These are phyloP conservation scores for Candida jianshihensis DNA, from an alignment of 805 yeast genomes.

Conservation along the genomic window DNA sequence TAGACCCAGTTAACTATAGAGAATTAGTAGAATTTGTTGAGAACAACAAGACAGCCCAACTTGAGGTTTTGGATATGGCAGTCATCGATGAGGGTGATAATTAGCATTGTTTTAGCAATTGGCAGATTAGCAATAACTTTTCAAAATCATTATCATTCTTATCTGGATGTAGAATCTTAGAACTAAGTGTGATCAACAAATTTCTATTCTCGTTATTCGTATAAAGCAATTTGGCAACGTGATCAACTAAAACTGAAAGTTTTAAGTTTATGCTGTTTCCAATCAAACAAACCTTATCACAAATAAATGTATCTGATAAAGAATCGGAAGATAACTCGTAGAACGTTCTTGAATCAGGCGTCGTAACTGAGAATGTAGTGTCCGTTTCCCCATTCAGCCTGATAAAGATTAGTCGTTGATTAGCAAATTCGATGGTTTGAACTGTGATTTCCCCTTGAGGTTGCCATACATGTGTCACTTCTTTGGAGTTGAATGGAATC, in stretches of 20 bases:
- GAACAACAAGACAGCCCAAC: conserved; percentile 48
- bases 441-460: conserved; percentile 1
- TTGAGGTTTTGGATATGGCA: conserved; percentile 86
- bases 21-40: conserved; percentile 54
- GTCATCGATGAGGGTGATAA: conserved; percentile 58
- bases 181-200: conserved; percentile 19
- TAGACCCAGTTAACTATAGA: conserved; percentile 82
- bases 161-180: conserved; percentile 14
- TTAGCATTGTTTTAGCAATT: conserved; percentile 9
- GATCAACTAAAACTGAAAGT: conserved; percentile 16
- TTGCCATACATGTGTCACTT: neutral
- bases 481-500: neutral
- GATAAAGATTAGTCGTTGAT: conserved; percentile 33
- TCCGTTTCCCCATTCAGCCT: conserved; percentile 35
- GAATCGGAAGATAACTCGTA: conserved; percentile 4
- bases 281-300: conserved; percentile 18
- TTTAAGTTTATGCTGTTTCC: conserved; percentile 15
- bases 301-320: conserved; percentile 38
- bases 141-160: conserved; percentile 10
- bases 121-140: conserved; percentile 10
- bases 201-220: conserved; percentile 12
- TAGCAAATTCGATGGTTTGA: conserved; percentile 26
- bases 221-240: conserved; percentile 17
- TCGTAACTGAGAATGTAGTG: conserved; percentile 18
- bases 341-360: conserved; percentile 15